phyloP scores from a whole-genome alignment of 371 early-diverging fungal species.

The Apophysomyces variabilis region DNA sequence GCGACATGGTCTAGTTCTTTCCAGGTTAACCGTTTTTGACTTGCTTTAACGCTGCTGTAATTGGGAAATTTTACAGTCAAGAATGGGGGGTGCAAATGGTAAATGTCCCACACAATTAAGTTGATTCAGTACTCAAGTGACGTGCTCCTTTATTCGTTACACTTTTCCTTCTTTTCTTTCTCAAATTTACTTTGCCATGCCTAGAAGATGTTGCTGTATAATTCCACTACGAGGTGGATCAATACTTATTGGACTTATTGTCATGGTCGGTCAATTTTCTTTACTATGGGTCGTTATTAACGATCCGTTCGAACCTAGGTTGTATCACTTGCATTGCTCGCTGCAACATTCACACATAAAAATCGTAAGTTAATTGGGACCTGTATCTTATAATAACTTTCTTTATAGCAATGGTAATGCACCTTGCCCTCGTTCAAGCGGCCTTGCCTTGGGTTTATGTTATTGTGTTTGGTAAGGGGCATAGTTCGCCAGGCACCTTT shows the following conservation, averaged over 20 bases:
- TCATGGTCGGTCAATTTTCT: constrained; percentile 30
- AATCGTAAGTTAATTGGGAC: constrained; percentile 41
- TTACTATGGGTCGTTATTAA: neutral
- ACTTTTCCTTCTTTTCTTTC: neutral
- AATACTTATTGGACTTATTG: constrained; percentile 33
- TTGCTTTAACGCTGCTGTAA: too few species aligned
- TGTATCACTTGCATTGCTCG: constrained; percentile 37
- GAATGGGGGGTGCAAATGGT: too few species aligned
- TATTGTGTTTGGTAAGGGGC: constrained; percentile 33
- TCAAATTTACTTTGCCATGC: constrained; percentile 10
- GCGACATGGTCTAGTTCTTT: constrained; percentile 16
- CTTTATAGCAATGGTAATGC: constrained; percentile 47
- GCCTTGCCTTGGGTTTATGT: constrained; percentile 46
- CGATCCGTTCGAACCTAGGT: constrained; percentile 22
- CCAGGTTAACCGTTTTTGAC: neutral
- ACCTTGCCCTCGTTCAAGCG: constrained; percentile 35
- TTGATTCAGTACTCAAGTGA: too few species aligned
- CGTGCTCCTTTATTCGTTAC: neutral
- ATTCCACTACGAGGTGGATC: constrained; percentile 49
- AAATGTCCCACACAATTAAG: too few species aligned
- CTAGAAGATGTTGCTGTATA: constrained; percentile 48
- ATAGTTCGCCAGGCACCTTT: neutral
- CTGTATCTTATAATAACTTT: neutral
- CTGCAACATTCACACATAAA: constrained; percentile 40
- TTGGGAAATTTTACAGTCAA: too few species aligned